Evolutionary conservation across 108 stramenopile species (phyloP).

Genomic region (Skeletonema tropicum): DNA sequence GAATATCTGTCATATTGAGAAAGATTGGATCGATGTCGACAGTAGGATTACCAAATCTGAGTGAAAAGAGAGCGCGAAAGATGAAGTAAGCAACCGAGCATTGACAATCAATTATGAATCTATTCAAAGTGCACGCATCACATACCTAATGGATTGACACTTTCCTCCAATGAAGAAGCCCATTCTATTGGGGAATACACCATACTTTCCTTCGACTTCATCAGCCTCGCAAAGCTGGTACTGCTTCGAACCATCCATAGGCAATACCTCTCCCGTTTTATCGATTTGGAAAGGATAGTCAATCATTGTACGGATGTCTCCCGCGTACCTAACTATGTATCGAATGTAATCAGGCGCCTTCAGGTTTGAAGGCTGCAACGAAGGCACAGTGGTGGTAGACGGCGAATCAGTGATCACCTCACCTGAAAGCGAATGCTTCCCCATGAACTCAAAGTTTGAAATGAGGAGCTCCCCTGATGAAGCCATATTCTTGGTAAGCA

Average conservation of each 20-base stretch:
- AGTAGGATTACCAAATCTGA: conserved; percentile 42
- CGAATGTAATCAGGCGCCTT: conserved; percentile 10
- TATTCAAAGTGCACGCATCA: neutral
- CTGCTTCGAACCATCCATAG: conserved; percentile 29
- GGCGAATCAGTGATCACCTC: conserved; percentile 19
- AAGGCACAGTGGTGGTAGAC: conserved; percentile 16
- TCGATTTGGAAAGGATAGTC: conserved; percentile 42
- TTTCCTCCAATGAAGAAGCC: neutral
- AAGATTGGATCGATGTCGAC: conserved; percentile 45
- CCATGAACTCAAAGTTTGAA: conserved; percentile 26
- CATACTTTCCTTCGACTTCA: conserved; percentile 34
- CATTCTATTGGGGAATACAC: conserved; percentile 25
- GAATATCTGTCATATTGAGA: conserved; percentile 32
- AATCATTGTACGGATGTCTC: conserved; percentile 37
- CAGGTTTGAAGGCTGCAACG: conserved; percentile 21
- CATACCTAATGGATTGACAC: neutral
- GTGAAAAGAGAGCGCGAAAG: neutral
- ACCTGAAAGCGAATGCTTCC: neutral
- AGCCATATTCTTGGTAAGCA: conserved; percentile 15
- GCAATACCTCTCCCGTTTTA: conserved; percentile 26
- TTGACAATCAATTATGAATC: conserved; percentile 18
- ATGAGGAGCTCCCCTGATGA: conserved; percentile 12
- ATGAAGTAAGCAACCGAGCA: conserved; percentile 1
- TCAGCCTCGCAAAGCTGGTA: conserved; percentile 40
- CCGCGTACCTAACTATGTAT: conserved; percentile 39